Conservation (phyloP, 495 filamentous ascomycete species). For the Evernia prunastri region DNA sequence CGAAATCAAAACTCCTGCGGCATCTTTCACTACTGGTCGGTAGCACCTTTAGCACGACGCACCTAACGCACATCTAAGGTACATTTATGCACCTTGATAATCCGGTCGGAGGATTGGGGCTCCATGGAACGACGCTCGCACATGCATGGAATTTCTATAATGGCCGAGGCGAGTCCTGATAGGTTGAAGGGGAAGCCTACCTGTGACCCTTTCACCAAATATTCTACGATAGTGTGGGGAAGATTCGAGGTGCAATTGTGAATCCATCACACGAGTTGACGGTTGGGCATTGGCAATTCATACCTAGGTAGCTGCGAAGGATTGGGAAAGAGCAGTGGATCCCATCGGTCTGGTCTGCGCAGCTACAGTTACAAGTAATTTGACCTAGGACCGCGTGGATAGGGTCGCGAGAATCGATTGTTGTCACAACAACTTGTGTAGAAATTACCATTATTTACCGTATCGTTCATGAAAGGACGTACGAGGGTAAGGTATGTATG, state of each 20-base stretch:
- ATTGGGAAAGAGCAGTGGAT: too few species aligned
- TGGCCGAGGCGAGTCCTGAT: not conserved
- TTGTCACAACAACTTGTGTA: too few species aligned
- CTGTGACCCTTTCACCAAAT: not conserved
- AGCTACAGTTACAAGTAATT: not conserved
- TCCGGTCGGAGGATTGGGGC: not conserved
- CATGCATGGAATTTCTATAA: conserved; percentile 23
- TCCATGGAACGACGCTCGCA: not conserved
- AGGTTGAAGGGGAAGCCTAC: not conserved
- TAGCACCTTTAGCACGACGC: not conserved
- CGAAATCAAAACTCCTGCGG: too few species aligned
- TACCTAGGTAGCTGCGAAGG: not conserved
- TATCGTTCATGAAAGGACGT: too few species aligned
- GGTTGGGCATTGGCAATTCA: not conserved
- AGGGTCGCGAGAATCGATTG: not conserved
- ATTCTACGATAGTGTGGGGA: not conserved
- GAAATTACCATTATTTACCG: too few species aligned
- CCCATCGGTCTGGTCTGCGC: too few species aligned
- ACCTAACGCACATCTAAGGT: not conserved
- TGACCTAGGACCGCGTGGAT: not conserved
- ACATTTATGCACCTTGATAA: not conserved
- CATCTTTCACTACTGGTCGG: too few species aligned
- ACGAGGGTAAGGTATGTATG: too few species aligned
- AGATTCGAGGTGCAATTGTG: not conserved
- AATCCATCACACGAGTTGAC: not conserved